Percentiles rank a stretch among this genome's conserved stretches.
phyloP scores from a whole-genome alignment of 768 basidiomycete genomes.

The Phylloporus arenicola region DNA sequence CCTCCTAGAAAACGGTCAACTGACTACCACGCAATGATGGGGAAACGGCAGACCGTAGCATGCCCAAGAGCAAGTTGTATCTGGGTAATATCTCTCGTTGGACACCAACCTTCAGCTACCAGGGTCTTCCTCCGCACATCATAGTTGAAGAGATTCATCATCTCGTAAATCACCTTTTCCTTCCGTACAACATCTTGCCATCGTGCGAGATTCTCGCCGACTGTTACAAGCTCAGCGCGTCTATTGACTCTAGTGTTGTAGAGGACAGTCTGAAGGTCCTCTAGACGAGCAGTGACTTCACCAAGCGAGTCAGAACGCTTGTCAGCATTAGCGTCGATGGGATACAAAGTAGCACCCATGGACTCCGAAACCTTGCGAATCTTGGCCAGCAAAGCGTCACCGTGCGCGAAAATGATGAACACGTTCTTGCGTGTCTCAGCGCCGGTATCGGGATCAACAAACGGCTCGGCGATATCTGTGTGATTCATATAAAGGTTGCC shows the following conservation, averaged over 20 bases:
- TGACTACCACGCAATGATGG: neutral
- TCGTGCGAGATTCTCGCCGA: slow-evolving; percentile 78
- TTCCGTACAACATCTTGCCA: slow-evolving; percentile 95
- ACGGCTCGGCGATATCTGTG: slow-evolving; percentile 89
- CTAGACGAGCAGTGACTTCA: slow-evolving; percentile 82
- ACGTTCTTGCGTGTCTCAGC: slow-evolving; percentile 92
- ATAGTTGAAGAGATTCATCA: slow-evolving; percentile 92
- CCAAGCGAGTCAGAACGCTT: slow-evolving; percentile 86
- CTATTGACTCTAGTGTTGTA: slow-evolving; percentile 86
- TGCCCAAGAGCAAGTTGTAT: slow-evolving; percentile 86
- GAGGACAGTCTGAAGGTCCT: slow-evolving; percentile 84
- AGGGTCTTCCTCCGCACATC: slow-evolving; percentile 91
- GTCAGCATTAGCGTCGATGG: slow-evolving; percentile 91
- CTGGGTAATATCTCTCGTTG: slow-evolving; percentile 79
- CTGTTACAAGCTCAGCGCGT: slow-evolving; percentile 71
- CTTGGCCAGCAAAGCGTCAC: slow-evolving; percentile 86
- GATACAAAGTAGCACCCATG: slow-evolving; percentile 97
- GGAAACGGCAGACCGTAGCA: slow-evolving; percentile 61
- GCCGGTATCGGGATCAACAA: slow-evolving; percentile 80
- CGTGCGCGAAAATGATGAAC: slow-evolving; percentile 99
- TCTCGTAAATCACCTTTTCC: slow-evolving; percentile 96
- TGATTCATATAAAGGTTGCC: slow-evolving; percentile 99
- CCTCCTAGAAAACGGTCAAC: slow-evolving; percentile 46
- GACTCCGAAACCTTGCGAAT: slow-evolving; percentile 98
- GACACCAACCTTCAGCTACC: slow-evolving; percentile 97